Evolutionary conservation across 495 filamentous ascomycete species (phyloP).

Genomic region (Xylaria intraflava): DNA sequence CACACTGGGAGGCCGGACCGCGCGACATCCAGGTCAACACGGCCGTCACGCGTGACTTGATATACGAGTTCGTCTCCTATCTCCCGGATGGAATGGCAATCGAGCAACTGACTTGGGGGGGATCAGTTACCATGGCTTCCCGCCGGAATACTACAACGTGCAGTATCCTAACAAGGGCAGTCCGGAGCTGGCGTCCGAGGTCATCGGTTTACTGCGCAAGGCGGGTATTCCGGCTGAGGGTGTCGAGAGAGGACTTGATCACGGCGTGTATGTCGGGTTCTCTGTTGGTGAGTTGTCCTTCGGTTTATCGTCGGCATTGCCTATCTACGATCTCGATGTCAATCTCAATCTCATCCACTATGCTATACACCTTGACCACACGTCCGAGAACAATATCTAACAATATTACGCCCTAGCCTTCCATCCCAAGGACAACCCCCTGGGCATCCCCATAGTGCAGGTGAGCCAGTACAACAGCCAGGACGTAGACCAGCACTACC

Average conservation of each 20-base stretch:
- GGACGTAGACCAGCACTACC: constrained; percentile 63
- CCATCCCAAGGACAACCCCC: constrained; percentile 62
- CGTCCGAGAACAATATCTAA: neutral
- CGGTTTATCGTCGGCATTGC: neutral
- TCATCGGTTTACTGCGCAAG: constrained; percentile 52
- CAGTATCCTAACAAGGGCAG: constrained; percentile 66
- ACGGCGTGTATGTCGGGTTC: constrained; percentile 74
- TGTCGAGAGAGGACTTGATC: constrained; percentile 66
- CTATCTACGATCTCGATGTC: constrained; percentile 18
- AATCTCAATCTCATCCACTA: constrained; percentile 13
- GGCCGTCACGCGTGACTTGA: constrained; percentile 60
- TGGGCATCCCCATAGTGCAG: constrained; percentile 73
- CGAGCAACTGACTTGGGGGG: neutral
- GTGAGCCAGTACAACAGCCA: constrained; percentile 68
- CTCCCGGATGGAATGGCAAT: constrained; percentile 5
- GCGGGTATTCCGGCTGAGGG: constrained; percentile 59
- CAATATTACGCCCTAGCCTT: constrained; percentile 39
- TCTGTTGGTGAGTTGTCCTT: constrained; percentile 37
- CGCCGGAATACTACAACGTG: constrained; percentile 52
- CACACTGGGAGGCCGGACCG: constrained; percentile 67
- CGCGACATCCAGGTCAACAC: constrained; percentile 65
- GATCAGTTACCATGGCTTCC: constrained; percentile 71
- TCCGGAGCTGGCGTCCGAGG: constrained; percentile 55
- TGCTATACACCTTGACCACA: no score
- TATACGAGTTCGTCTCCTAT: constrained; percentile 60